Evolutionary conservation across 2,329 filamentous ascomycete species (phyloP), one percentile per base, ranked within the genome.

Genomic region (Clarireedia sp.): DNA sequence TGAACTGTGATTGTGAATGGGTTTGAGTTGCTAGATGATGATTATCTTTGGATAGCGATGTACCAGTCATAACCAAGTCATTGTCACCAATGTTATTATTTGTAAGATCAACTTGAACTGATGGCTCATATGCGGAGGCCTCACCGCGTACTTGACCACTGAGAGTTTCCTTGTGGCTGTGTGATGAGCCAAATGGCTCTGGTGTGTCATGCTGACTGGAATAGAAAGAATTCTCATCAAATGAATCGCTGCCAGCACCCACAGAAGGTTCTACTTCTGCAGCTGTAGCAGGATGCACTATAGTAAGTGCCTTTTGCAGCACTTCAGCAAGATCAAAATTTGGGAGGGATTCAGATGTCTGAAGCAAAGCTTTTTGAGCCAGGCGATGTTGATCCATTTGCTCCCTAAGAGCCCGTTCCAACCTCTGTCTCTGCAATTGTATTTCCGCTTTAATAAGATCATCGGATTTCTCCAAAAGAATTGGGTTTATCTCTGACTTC

Each of bases 211-310:
- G 86, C 74, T 87, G 89, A 73, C 91, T 96, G 63, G 92, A 96
- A 76, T 97, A 96, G 72, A 95, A 95, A 41, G 90, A 94, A 68
- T 95, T 90, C 70, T 95, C 87, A 73, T 96, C 90, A 74, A 90
- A 89, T 37, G 89, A 94, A 71, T 92, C 89, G 78, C 79, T 87
- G 67, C 80, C 78, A 70, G 83, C 82, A 72, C 69, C 72, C 71
- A 72, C 65, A 63, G 72, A 77, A 63, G 76, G 76, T 74, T 81
- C 80, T 76, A 76, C 75, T 63, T 78, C 76, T 69, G 77, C 72
- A 65, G 80, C 72, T 61, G 78, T 75, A 67, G 81, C 78, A 66
- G 86, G 80, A 63, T 85, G 77, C 68, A 90, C 88, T 63, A 89
- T 75, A 61, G 83, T 79, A 68, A 86, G 75, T 48, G 86, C 87